phyloP scores from a whole-genome alignment of 305 asterid genomes.

The Lippia alba region DNA sequence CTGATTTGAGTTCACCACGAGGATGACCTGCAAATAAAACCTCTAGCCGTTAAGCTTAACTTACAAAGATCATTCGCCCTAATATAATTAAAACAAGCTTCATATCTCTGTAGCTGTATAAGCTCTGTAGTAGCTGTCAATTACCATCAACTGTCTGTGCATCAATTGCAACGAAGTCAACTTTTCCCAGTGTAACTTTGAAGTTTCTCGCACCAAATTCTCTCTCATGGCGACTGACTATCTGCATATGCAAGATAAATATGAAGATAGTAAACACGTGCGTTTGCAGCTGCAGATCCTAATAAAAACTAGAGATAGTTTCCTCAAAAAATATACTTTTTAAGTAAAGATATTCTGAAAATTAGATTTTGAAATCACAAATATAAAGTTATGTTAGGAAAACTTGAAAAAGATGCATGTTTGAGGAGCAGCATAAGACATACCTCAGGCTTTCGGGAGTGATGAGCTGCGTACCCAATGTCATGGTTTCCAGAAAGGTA shows the following conservation, averaged over 20 bases:
- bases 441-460: slow-evolving; percentile 76
- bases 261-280: slow-evolving; percentile 22
- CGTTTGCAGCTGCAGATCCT: not conserved
- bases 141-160: slow-evolving; percentile 94
- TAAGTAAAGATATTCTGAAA: not conserved
- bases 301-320: not conserved
- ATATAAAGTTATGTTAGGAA: not conserved
- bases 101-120: slow-evolving; percentile 10
- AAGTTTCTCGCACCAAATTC: slow-evolving; percentile 85
- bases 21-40: slow-evolving; percentile 61
- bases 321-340: too few relatives aligned
- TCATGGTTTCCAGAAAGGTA: slow-evolving; percentile 95
- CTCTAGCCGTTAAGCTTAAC: slow-evolving; percentile 30
- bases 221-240: slow-evolving; percentile 72
- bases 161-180: slow-evolving; percentile 80
- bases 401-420: not conserved
- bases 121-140: slow-evolving; percentile 9
- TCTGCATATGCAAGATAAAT: slow-evolving; percentile 47
- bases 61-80: too few relatives aligned
- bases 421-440: slow-evolving; percentile 12
- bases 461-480: slow-evolving; percentile 73
- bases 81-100: too few relatives aligned
- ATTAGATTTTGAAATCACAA: not conserved
- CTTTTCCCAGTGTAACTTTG: slow-evolving; percentile 70
- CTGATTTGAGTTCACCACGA: slow-evolving; percentile 56